Base-by-base conservation (phyloP, 805 yeast genomes). In the Grigorovia transvaalensis region DNA sequence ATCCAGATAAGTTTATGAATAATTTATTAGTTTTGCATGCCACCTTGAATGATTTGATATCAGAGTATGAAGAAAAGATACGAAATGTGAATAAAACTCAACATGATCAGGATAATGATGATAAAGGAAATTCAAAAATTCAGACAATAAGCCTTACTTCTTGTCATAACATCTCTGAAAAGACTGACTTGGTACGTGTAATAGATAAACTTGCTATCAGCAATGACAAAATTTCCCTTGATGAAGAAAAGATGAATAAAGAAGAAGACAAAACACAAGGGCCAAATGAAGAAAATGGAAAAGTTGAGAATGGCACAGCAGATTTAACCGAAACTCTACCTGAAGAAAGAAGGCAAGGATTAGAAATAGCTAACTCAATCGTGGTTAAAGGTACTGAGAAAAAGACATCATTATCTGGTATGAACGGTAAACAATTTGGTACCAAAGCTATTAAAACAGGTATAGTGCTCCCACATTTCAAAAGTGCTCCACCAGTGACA, bases 401-500 rank as follows among this genome's bases (percentile, higher is more conserved):
- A 5, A 33, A 33, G 15, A 33, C 38, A 11, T 33, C 11, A 9
- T 11, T 33, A 33, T 33, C 38, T 3, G 8, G 38, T 13, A 33
- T 33, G 38, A 33, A 33, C 15, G 9, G 38, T 13, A 33, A 33
- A 13, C 11, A 33, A 33, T 33, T 33, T 33, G 38, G 38, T 13
- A 33, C 8, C 15, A 33, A 33, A 2, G 9, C 15, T 33, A 8
- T 33, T 2, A 33, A 33, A 33, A 33, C 38, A 2, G 38, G 38
- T 33, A 33, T 33, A 11, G 8, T 33, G 38, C 38, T 33, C 3
- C 62, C 67, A 29, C 69, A 74, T 9, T 12, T 30, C n/a, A 20
- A 33, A 8, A 30, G 29, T 29, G 12, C 19, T 64, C 74, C 47
- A 77, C 77, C 27, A 59, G 71, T 20, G 15, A 29, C 13, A 19